These are phyloP conservation scores for Colletotrichum melonis DNA, from an alignment of 2,329 filamentous ascomycete genomes.

Conservation along the genomic window DNA sequence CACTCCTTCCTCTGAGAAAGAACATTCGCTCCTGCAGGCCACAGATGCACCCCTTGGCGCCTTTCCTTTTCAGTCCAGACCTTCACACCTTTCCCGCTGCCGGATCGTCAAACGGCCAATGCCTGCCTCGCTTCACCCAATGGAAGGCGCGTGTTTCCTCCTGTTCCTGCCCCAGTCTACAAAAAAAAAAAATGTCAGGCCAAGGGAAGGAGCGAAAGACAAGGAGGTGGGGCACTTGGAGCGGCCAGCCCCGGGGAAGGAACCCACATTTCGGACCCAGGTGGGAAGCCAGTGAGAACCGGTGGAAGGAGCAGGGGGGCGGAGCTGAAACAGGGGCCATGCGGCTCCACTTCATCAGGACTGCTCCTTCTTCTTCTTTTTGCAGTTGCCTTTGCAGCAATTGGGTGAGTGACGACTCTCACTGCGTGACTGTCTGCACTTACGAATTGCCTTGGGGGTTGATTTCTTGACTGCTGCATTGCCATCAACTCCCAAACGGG, in stretches of 20 bases:
- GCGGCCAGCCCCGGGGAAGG: slow-evolving; percentile 32
- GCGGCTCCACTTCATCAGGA: slow-evolving; percentile 12
- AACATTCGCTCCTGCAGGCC: slow-evolving; percentile 13
- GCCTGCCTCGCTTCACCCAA: slow-evolving; percentile 1
- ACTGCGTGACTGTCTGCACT: not conserved
- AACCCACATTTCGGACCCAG: not conserved
- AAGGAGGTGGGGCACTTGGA: not conserved
- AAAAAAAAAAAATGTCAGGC: slow-evolving; percentile 5
- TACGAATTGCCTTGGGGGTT: not conserved
- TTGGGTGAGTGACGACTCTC: not conserved
- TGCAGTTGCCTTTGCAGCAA: not conserved
- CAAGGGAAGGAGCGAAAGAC: not conserved
- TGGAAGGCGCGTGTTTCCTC: slow-evolving; percentile 2
- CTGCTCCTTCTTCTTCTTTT: not conserved
- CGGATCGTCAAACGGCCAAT: slow-evolving; percentile 27
- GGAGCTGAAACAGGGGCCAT: slow-evolving; percentile 34
- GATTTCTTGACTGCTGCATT: not conserved
- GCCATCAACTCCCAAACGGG: slow-evolving; percentile 6
- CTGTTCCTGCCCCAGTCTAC: not conserved
- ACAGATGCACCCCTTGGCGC: slow-evolving; percentile 21
- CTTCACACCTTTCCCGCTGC: slow-evolving; percentile 13
- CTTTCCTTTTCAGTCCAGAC: slow-evolving; percentile 20
- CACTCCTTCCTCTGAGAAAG: not conserved
- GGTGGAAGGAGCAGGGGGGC: slow-evolving; percentile 17
- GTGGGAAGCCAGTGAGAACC: slow-evolving; percentile 18